Percentiles rank a stretch among this genome's conserved stretches.
These are phyloP conservation scores for Suillus sp. DNA, from an alignment of 768 basidiomycete species.

Conservation along the genomic window DNA sequence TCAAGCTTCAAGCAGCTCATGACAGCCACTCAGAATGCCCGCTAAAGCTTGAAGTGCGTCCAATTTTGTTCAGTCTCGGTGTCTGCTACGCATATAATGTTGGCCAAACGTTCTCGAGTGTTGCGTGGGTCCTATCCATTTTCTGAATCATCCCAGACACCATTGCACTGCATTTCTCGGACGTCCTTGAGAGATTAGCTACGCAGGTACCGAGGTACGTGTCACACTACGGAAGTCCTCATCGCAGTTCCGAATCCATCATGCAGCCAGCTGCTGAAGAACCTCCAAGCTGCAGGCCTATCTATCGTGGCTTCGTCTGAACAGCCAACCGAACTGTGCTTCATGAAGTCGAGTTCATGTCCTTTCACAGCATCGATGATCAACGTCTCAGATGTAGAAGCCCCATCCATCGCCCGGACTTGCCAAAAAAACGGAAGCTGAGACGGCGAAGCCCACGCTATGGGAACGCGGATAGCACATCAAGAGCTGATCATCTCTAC, in stretches of 20 bases:
- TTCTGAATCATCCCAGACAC: conserved; percentile 81
- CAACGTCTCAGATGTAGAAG: conserved; percentile 28
- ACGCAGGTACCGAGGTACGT: conserved; percentile 69
- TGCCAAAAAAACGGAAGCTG: conserved; percentile 14
- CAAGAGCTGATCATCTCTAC: conserved; percentile 8
- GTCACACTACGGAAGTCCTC: conserved; percentile 9
- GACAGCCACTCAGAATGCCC: too few species aligned
- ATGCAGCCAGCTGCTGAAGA: conserved; percentile 48
- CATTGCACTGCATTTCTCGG: conserved; percentile 84
- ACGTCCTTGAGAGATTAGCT: conserved; percentile 72
- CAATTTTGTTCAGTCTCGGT: conserved; percentile 96
- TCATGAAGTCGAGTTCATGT: conserved; percentile 16
- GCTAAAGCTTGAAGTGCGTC: too few species aligned
- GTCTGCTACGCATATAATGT: conserved; percentile 99
- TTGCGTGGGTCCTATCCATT: conserved; percentile 49
- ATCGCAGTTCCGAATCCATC: conserved; percentile 71
- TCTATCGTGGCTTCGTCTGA: conserved; percentile 44
- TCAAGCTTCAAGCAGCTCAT: too few species aligned
- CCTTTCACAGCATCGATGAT: conserved; percentile 39
- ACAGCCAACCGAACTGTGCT: too few species aligned
- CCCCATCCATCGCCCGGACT: conserved; percentile 30
- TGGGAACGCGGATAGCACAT: conserved; percentile 18
- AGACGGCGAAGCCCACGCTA: conserved; percentile 35
- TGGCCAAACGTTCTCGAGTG: conserved; percentile 93
- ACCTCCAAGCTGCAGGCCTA: conserved; percentile 46